Base-by-base conservation (phyloP, 257 asterid species). In the Parsonsia alboflavescens region DNA sequence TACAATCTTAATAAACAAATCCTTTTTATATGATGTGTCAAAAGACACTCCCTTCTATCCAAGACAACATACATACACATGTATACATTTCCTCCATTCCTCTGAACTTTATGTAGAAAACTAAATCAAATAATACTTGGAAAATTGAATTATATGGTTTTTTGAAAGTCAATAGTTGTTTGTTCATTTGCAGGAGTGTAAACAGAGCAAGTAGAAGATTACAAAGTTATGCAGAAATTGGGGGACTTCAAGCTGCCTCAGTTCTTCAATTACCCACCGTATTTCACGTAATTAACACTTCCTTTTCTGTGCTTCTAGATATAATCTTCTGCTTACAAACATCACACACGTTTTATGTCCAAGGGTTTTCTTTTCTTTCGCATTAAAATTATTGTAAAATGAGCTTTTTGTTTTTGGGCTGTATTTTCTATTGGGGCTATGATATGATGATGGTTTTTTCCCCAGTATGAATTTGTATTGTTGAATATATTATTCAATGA, bases 251-350 rank as follows among this genome's bases (percentile, higher is more conserved):
- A 81, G 79, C 73, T 78, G 44, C 85, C 85, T 24, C 82, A 81
- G 11, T 77, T 81, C 82, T 81, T 81, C 80, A 81, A 74, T 49
- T 81, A 81, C 56, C 85, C 85, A 0, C 85, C 85, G 2, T 81
- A 81, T 68, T 81, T 74, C 76, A 81, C 85, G 82, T 77, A 81
- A 74, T 77, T 28, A 41, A 53, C 33, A 22, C 16, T 17, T 0
- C 21, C 21, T 57, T 8, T 56, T 24, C 68, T 10, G 46, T 12
- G 7, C 54, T 22, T 39, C 28, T 64, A 36, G 10, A 15, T 19
- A 10, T n/a, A 17, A 5, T 39, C 26, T 17, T 36, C 33, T 64
- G 16, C 36, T 6, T 24, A 17, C 24, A 52, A 2, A 52, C 58
- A 0, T 7, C 21, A 57, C 36, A 22, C 6, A 12, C 2, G 3